phyloP scores from a whole-genome alignment of 2,329 filamentous ascomycete species.

The Claviceps digitariae region DNA sequence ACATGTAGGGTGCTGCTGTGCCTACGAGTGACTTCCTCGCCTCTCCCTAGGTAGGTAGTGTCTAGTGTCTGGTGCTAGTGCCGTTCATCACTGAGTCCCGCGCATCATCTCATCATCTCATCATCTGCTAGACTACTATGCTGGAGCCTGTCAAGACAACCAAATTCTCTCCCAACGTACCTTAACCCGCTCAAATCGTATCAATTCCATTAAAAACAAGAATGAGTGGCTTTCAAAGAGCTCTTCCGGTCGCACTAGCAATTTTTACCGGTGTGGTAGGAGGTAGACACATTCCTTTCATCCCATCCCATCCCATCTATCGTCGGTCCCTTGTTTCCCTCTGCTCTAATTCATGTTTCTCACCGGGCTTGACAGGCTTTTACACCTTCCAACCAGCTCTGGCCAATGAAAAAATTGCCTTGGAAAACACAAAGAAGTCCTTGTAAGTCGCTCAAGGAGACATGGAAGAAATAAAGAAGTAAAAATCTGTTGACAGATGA shows the following conservation, averaged over 20 bases:
- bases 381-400: conserved; percentile 25
- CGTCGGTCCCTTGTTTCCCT: no score
- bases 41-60: no score
- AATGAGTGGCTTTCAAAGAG: conserved; percentile 23
- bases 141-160: not conserved
- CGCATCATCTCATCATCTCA: no score
- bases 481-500: not conserved
- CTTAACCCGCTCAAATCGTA: not conserved
- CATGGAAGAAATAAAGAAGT: not conserved
- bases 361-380: conserved; percentile 13
- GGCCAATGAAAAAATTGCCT: conserved; percentile 10
- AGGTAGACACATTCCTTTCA: conserved; percentile 11
- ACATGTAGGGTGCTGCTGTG: not conserved
- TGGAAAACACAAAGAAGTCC: not conserved
- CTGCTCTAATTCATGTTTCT: not conserved
- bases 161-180: not conserved
- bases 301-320: not conserved
- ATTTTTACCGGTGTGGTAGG: conserved; percentile 24
- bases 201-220: not conserved
- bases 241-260: conserved; percentile 21
- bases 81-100: no score
- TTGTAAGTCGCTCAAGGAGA: not conserved
- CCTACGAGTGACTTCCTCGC: not conserved
- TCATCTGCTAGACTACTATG: not conserved
- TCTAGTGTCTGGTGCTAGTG: no score